Conservation (phyloP, 345 rosid species). For the Aethionema arabicum region DNA sequence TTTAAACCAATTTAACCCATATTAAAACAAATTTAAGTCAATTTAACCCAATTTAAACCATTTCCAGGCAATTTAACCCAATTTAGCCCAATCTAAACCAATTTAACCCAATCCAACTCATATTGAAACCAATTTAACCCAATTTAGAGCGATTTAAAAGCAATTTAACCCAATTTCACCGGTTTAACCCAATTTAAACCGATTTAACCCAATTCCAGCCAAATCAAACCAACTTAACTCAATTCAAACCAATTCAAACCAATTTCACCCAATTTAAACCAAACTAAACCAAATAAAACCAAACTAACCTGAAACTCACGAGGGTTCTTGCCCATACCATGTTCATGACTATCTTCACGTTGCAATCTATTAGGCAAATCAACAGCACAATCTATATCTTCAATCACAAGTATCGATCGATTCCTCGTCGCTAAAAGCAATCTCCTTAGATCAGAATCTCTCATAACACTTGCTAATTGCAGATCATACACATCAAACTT, state of each 20-base stretch:
- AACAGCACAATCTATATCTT: constrained; percentile 61
- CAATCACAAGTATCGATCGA: constrained; percentile 61
- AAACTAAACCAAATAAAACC: background rate
- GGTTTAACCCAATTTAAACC: background rate
- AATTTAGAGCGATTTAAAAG: too few relatives aligned
- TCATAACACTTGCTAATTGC: constrained; percentile 46
- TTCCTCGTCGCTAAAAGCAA: constrained; percentile 49
- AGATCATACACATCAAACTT: constrained; percentile 65
- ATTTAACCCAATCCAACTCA: too few relatives aligned
- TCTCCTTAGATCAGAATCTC: constrained; percentile 54
- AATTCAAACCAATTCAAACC: too few relatives aligned
- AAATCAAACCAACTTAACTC: too few relatives aligned
- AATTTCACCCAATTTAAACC: too few relatives aligned
- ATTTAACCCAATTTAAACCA: background rate
- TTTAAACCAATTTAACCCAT: background rate
- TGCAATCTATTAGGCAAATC: constrained; percentile 45
- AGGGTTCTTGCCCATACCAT: constrained; percentile 32
- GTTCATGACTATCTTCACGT: background rate
- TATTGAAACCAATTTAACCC: too few relatives aligned
- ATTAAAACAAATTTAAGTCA: background rate
- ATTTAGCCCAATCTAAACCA: too few relatives aligned
- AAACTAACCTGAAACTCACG: constrained; percentile 38
- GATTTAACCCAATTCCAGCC: background rate
- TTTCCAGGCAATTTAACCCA: background rate
- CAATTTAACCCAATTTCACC: too few relatives aligned